Base-by-base conservation (phyloP, 768 basidiomycete genomes). In the Boletus sp. region DNA sequence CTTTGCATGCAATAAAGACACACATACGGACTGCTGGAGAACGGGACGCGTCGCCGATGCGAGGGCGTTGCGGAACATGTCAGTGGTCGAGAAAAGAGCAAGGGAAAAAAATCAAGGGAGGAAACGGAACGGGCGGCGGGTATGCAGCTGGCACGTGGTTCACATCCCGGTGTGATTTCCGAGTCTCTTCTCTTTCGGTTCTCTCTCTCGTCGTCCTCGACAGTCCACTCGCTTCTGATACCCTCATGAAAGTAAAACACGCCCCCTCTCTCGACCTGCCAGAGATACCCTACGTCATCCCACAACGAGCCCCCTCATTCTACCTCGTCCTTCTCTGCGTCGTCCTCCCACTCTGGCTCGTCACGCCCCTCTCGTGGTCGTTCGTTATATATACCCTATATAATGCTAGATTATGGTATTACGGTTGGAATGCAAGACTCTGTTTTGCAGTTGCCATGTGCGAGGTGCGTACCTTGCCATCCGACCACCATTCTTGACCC, bases 21-120 rank as follows among this genome's bases (percentile, higher is more conserved):
- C 60, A 73, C 85, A 30, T 60, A 89, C 88, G 9, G 82, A 75
- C 54, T 83, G 81, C 15, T 75, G 60, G 47, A 79, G 61, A 45
- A 77, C 70, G 42, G 87, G 81, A 58, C 87, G 86, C 52, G 80
- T 73, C 57, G 79, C 78, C 15, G 79, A 74, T 58, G 83, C 75
- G 66, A 89, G 63, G 62, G 82, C 81, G 76, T 80, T 84, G 77
- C 85, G 85, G 70, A 91, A 74, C 84, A 90, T 89, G 55, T 35
- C 44, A 30, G 46, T 58, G 47, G 29, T 30, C 5, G 29, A 42
- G 63, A 64, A 54, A 65, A 12, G 24, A 47, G 7, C 28, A 28
- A 47, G 45, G 45, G 45, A 47, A 42, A 51, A n/a, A 51, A 67
- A 60, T 55, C 65, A 69, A 73, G 69, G 67, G 67, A 73, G 69